Evolutionary conservation across 2,329 filamentous ascomycete species (phyloP), one percentile per base, ranked within the genome.

Genomic region (Diplodia sapinea): DNA sequence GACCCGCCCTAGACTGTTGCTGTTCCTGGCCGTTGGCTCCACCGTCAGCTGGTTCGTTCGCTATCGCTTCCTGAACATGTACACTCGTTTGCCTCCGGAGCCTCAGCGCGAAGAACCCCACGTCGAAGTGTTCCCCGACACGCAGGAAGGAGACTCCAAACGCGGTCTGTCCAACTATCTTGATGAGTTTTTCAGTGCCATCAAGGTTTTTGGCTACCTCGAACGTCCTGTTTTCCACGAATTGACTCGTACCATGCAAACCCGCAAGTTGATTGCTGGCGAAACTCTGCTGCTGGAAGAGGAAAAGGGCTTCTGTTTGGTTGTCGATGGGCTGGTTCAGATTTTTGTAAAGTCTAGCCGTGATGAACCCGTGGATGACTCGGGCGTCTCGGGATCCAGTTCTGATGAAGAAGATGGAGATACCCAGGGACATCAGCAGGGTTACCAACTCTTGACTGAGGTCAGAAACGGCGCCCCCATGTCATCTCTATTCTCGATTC

Each of bases 201-300:
- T 99, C 82, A 99, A 98, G 79, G 95, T 99, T 68, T 99, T 99
- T 80, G 95, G 95, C 9, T 99, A 98, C 76, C 83, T 99, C 52
- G 95, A 99, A 78, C 88, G 95, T 31, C 93, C 95, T 0, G 95
- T 99, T 51, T 99, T 99, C 75, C 96, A 99, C 75, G 95, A 99
- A 80, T 86, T 99, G 73, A 99, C 95, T 0, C 86, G 95, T 69
- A 97, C 94, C 68, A 99, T 99, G 95, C 95, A 99, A 82, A 99
- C 96, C 23, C 86, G 93, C 73, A 97, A 97, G 79, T 85, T 99
- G 61, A 96, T 98, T 74, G 94, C 95, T 5, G 95, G 95, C 36
- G 95, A 99, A 79, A 99, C 95, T 0, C 84, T 99, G 73, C 89
- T 97, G 71, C 83, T 99, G 38, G 95, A 99, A 79, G 95, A 99